Percentiles rank a stretch among this genome's conserved stretches.
phyloP scores from a whole-genome alignment of 2,329 filamentous ascomycete species.

The Fusarium abutilonis region DNA sequence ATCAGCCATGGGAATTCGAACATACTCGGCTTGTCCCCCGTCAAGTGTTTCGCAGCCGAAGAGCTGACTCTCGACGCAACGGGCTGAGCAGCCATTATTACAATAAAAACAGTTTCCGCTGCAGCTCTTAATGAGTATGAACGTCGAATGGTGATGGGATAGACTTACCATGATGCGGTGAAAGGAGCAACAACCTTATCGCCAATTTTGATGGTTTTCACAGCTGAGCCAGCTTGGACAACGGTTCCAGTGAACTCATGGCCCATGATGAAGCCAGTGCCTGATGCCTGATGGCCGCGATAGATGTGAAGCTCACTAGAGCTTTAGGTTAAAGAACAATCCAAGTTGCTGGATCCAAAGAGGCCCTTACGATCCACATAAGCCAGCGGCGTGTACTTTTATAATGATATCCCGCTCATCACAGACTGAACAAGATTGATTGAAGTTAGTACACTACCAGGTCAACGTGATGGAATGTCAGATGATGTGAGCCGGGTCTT shows the following conservation, averaged over 20 bases:
- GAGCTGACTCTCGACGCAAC: constrained; percentile 75
- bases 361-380: constrained; percentile 84
- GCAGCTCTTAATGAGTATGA: constrained; percentile 6
- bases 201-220: constrained; percentile 75
- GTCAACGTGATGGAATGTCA: neutral
- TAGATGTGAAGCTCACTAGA: constrained; percentile 86
- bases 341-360: neutral
- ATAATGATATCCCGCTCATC: constrained; percentile 80
- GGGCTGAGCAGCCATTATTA: constrained; percentile 76
- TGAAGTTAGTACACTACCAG: neutral
- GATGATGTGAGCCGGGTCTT: constrained; percentile 10
- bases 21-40: constrained; percentile 84
- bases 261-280: constrained; percentile 73
- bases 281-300: constrained; percentile 79
- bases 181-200: constrained; percentile 87
- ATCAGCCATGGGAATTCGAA: constrained; percentile 83
- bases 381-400: constrained; percentile 82
- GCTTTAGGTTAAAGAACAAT: constrained; percentile 2
- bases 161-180: constrained; percentile 76
- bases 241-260: constrained; percentile 89
- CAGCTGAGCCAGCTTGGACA: constrained; percentile 71
- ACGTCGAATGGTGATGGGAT: neutral
- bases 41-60: constrained; percentile 77
- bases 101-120: constrained; percentile 84
- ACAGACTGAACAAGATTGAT: constrained; percentile 60